These are phyloP conservation scores for Sungouiella blattae DNA, from an alignment of 805 yeast genomes.

Conservation along the genomic window DNA sequence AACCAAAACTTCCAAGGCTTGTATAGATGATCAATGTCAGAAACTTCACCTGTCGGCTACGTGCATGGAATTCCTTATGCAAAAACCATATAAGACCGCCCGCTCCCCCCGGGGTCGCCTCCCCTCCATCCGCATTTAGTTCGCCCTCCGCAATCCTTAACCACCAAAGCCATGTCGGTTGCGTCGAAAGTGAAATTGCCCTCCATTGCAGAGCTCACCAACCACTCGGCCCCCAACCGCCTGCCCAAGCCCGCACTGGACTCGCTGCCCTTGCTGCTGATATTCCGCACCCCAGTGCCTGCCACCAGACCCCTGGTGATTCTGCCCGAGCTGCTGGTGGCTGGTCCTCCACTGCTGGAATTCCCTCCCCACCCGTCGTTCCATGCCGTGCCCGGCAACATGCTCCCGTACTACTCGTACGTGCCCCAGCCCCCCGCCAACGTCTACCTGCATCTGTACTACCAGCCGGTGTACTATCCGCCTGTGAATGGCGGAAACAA, in stretches of 20 bases:
- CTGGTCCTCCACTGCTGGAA: not conserved
- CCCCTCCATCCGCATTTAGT: too few species aligned
- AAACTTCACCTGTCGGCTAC: not conserved
- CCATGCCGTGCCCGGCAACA: too few species aligned
- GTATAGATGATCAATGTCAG: too few species aligned
- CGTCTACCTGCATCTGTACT: slow-evolving; percentile 4
- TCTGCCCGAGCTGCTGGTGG: not conserved
- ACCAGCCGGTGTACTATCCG: slow-evolving; percentile 4
- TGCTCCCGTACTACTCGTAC: slow-evolving; percentile 6
- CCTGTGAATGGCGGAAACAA: not conserved
- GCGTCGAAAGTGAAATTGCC: slow-evolving; percentile 16
- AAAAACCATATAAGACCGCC: too few species aligned
- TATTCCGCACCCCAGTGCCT: not conserved
- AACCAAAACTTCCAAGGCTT: not conserved
- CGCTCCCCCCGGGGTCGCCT: too few species aligned
- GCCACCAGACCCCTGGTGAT: not conserved
- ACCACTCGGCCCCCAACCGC: not conserved
- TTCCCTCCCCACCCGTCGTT: too few species aligned
- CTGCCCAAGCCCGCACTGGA: slow-evolving; percentile 1
- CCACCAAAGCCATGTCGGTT: not conserved
- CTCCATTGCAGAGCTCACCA: slow-evolving; percentile 17
- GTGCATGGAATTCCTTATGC: not conserved
- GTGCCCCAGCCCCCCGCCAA: not conserved
- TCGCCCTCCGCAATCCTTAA: not conserved
- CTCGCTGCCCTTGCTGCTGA: slow-evolving; percentile 6